Evolutionary conservation across 23 red algal species (phyloP).

Genomic region (Gracilaria domingensis): DNA sequence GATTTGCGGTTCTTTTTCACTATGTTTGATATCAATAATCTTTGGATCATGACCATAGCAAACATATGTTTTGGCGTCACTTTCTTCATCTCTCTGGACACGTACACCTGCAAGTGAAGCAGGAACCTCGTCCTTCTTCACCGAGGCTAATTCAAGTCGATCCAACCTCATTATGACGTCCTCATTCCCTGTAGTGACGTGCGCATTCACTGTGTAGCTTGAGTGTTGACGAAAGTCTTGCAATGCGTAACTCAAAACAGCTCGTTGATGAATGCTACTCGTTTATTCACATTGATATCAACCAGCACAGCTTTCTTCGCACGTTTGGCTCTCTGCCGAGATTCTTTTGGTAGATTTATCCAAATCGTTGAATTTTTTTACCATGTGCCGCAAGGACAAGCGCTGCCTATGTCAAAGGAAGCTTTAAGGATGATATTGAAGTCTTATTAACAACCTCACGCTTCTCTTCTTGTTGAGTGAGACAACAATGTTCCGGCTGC

Average conservation of each 20-base stretch:
- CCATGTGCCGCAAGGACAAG: conserved; percentile 75
- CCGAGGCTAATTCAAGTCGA: neutral
- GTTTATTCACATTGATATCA: conserved; percentile 9
- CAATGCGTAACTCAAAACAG: conserved; percentile 28
- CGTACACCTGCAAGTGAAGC: neutral
- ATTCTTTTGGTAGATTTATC: neutral
- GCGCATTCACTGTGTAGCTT: conserved; percentile 40
- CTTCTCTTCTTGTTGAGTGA: neutral
- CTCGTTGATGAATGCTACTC: conserved; percentile 45
- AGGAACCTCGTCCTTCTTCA: conserved; percentile 2
- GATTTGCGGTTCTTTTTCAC: neutral
- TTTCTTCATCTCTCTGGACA: neutral
- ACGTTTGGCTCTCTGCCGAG: neutral
- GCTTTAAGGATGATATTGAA: conserved; percentile 70
- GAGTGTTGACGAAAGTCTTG: conserved; percentile 33
- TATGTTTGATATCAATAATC: conserved; percentile 1
- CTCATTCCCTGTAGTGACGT: conserved; percentile 22
- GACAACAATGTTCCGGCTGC: neutral
- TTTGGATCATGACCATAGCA: neutral
- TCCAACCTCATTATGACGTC: neutral
- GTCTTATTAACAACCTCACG: conserved; percentile 22
- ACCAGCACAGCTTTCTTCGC: neutral
- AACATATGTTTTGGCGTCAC: neutral
- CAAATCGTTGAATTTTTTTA: conserved; percentile 90
- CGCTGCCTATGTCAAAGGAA: conserved; percentile 92